These are phyloP conservation scores for Turritis glabra DNA, from an alignment of 345 rosid species.

Conservation along the genomic window DNA sequence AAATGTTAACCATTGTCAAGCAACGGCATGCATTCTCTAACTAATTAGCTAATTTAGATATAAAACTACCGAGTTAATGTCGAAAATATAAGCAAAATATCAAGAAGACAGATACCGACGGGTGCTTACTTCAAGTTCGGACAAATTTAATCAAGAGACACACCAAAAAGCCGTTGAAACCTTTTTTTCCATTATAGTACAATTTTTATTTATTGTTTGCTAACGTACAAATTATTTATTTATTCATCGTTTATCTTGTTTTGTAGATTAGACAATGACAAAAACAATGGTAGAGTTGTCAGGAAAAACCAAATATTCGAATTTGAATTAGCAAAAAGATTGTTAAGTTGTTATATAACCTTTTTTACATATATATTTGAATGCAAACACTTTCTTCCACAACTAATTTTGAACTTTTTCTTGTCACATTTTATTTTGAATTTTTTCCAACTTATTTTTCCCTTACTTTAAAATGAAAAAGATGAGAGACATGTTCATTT, in stretches of 20 bases:
- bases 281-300: constrained; percentile 8
- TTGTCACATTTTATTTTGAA: not conserved
- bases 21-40: not conserved
- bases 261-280: constrained; percentile 24
- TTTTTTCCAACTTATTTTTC: not conserved
- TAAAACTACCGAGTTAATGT: constrained; percentile 1
- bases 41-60: not conserved
- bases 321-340: not conserved
- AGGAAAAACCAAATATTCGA: constrained; percentile 8
- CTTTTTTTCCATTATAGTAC: no score
- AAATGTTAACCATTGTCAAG: constrained; percentile 3
- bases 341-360: not conserved
- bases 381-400: not conserved
- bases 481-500: constrained; percentile 31
- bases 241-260: not conserved
- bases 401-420: not conserved
- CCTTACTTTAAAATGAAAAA: not conserved
- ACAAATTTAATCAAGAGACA: constrained; percentile 17
- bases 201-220: not conserved
- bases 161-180: not conserved
- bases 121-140: constrained; percentile 29
- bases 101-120: constrained; percentile 28
- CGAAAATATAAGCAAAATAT: constrained; percentile 16
- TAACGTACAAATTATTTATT: not conserved
- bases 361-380: not conserved